Evolutionary conservation across 768 basidiomycete species (phyloP), one percentile per base, ranked within the genome.

Genomic region (Lyophyllum decastes): DNA sequence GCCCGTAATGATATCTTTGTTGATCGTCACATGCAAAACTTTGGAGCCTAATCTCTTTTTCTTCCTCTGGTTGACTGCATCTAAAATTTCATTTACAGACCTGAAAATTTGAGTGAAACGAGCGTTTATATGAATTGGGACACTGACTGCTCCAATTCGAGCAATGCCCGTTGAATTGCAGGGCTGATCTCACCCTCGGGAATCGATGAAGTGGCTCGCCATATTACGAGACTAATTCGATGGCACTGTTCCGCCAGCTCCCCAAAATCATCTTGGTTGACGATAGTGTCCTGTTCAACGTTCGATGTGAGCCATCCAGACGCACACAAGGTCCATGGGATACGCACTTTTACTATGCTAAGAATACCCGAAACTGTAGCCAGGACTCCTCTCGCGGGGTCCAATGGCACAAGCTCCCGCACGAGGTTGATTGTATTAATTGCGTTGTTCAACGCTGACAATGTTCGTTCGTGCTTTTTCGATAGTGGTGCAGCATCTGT

Each of bases 231-330:
- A 6, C 35, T n/a, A 22, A 62, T 62, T 12, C 27, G 57, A 22
- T 62, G 48, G 24, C 61, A 62, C 52, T 57, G 55, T 33, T 59
- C 61, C 10, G 33, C 46, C 1, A 62, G 27, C n/a, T 51, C 58
- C 9, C 14, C 14, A 16, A 62, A 62, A 25, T 62, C 58, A 12
- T 27, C 50, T 21, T 52, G 50, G 22, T 57, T 61, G 1, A 12
- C 22, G 1, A 58, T 50, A 0, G 54, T 60, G 21, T 26, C 54
- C 58, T 63, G 21, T 45, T 16, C 9, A 26, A 25, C 11, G 34
- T 4, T 38, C 11, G 6, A 12, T 2, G 35, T 38, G 9, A 38
- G 16, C 35, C 9, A 6, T 38, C 16, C 35, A n/a, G 5, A 7
- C 44, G 16, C 4, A 17, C 46, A 17, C 9, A 14, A 38, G 14